Percentiles rank a stretch among this genome's conserved stretches.
These are phyloP conservation scores for Craspedostauros australis DNA, from an alignment of 108 stramenopile genomes.

Conservation along the genomic window DNA sequence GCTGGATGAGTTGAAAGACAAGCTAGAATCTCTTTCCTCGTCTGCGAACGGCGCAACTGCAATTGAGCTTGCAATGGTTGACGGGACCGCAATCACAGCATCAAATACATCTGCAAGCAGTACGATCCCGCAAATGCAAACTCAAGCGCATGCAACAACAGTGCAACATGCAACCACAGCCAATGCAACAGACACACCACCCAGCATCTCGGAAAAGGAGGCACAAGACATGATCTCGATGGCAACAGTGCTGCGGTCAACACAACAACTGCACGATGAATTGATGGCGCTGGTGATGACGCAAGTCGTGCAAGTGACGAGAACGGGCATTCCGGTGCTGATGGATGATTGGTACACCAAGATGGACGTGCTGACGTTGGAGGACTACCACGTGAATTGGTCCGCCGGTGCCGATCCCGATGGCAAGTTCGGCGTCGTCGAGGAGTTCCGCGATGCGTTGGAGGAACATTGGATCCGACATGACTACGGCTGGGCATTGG, in stretches of 20 bases:
- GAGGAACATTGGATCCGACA: conserved; percentile 34
- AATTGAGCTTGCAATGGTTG: too few species aligned
- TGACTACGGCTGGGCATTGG: conserved; percentile 21
- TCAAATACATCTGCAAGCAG: too few species aligned
- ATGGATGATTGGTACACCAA: conserved; percentile 48
- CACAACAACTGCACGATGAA: conserved; percentile 63
- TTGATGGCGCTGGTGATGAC: conserved; percentile 40
- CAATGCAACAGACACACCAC: too few species aligned
- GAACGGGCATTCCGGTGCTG: conserved; percentile 34
- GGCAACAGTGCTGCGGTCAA: not conserved
- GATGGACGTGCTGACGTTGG: conserved; percentile 52
- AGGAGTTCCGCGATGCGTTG: conserved; percentile 23
- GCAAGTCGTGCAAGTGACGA: conserved; percentile 38
- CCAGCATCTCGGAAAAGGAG: too few species aligned
- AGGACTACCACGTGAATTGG: conserved; percentile 60
- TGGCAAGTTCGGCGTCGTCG: conserved; percentile 27
- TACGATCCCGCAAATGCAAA: too few species aligned
- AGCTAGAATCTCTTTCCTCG: conserved; percentile 8
- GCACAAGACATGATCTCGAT: not conserved
- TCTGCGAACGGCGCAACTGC: too few species aligned
- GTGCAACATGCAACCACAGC: too few species aligned
- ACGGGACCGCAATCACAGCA: too few species aligned
- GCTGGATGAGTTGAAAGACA: not conserved
- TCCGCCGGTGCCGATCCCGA: conserved; percentile 38
- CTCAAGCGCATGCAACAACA: too few species aligned